Base-by-base conservation (phyloP, 2,329 filamentous ascomycete genomes). In the Dothideomycetidae sp. region DNA sequence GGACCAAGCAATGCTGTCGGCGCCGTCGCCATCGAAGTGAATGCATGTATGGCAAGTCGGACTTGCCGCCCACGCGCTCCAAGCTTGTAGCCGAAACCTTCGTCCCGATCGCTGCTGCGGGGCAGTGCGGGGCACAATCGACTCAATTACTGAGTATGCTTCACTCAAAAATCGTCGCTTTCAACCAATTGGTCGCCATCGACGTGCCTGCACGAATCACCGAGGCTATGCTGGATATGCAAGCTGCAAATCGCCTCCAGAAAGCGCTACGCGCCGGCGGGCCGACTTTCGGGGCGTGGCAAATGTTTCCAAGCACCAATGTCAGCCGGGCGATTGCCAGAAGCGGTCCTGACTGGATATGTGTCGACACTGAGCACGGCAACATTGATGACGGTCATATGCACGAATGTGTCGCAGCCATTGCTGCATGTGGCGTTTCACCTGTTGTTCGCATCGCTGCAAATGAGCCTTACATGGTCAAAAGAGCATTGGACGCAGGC, bases 391-490 rank as follows among this genome's bases (percentile, higher is more conserved):
- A 68, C 45, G 57, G 55, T 33, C 56, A 62, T 43, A 73, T 72
- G 69, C 68, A 71, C 45, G 66, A 71, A 50, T 62, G 65, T 33
- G 66, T 72, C 9, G 65, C 63, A 10, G 61, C 62, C n/a, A 60
- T 64, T 30, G 60, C 59, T 23, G 54, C 57, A 15, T 59, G 58
- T 36, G 59, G 59, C 10, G 57, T 63, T 15, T 60, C 55, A 26
- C 62, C 63, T 4, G 44, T 65, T 10, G 61, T 66, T 13, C 54
- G 60, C 36, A 66, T 75, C 29, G 61, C 68, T 10, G 68, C 67
- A 16, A 71, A 71, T 39, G 68, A 75, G 54, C 60, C 65, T 33
- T 74, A 69, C 70, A 72, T 73, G 69, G 68, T 75, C 41, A 75
- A 75, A 50, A 58, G 71, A 35, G 71, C 71, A 9, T 60, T 76